Evolutionary conservation across 1,284 basidiomycete genomes (phyloP).

Genomic region (Caloboletus firmus): DNA sequence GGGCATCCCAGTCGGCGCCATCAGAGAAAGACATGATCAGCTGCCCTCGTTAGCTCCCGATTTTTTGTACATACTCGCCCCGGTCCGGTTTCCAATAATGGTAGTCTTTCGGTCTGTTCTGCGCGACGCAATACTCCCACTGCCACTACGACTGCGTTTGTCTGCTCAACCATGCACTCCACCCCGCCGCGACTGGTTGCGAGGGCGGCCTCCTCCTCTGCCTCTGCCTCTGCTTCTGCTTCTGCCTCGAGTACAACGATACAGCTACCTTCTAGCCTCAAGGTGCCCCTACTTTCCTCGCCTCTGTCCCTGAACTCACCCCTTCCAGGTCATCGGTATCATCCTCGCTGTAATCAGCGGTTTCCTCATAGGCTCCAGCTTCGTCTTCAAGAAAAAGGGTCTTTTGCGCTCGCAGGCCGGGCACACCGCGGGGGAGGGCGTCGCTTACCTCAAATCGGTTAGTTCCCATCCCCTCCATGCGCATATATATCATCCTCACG

Average conservation of each 20-base stretch:
- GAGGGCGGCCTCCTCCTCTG: constrained; percentile 28
- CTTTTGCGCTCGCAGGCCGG: constrained; percentile 70
- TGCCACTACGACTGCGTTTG: constrained; percentile 5
- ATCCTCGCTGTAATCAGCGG: constrained; percentile 84
- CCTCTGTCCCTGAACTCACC: not conserved
- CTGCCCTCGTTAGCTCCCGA: not conserved
- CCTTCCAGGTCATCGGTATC: constrained; percentile 66
- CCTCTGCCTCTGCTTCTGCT: no score
- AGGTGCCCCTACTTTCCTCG: constrained; percentile 23
- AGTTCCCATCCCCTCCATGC: constrained; percentile 32
- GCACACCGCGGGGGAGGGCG: constrained; percentile 83
- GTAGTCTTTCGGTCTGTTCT: constrained; percentile 7
- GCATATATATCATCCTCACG: constrained; percentile 11
- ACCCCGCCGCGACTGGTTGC: constrained; percentile 18
- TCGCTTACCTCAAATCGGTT: constrained; percentile 91
- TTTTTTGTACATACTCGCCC: constrained; percentile 5
- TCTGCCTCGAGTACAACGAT: constrained; percentile 23
- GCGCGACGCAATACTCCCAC: no score
- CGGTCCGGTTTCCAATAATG: constrained; percentile 6
- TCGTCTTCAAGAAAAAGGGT: constrained; percentile 97
- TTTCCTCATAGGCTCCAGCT: constrained; percentile 88
- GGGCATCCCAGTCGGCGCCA: not conserved
- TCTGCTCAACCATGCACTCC: constrained; percentile 13
- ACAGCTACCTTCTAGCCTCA: constrained; percentile 34
- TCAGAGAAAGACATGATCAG: constrained; percentile 18